These are phyloP conservation scores for Penstemon davidsonii DNA, from an alignment of 257 asterid genomes.

Conservation along the genomic window DNA sequence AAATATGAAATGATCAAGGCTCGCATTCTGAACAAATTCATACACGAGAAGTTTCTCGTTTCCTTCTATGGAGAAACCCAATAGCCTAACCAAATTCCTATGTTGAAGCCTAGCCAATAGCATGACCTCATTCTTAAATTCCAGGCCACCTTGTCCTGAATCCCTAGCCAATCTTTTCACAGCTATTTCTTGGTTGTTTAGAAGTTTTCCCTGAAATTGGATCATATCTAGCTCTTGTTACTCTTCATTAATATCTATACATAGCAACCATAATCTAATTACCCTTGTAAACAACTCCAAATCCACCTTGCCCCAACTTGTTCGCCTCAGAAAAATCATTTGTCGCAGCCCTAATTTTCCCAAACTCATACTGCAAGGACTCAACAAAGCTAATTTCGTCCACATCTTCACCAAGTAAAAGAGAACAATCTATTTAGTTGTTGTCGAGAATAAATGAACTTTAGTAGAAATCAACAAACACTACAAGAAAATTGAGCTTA, in stretches of 20 bases:
- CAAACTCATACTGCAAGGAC: constrained; percentile 17
- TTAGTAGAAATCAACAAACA: not conserved
- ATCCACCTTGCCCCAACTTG: constrained; percentile 28
- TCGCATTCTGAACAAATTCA: constrained; percentile 11
- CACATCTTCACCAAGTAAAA: not conserved
- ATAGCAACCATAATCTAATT: not conserved
- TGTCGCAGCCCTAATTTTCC: constrained; percentile 16
- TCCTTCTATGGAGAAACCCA: constrained; percentile 16
- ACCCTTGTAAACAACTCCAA: constrained; percentile 24
- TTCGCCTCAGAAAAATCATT: constrained; percentile 11
- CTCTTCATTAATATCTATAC: too few species aligned
- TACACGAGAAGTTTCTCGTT: constrained; percentile 18
- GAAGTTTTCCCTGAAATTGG: constrained; percentile 8
- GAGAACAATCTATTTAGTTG: not conserved
- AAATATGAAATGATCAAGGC: constrained; percentile 8
- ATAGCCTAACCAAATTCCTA: constrained; percentile 14
- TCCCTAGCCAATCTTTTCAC: not conserved
- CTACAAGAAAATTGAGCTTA: too few species aligned
- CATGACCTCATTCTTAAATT: constrained; percentile 14
- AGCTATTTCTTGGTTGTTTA: constrained; percentile 5
- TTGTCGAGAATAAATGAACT: not conserved
- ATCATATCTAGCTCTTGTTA: too few species aligned
- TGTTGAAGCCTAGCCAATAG: constrained; percentile 13
- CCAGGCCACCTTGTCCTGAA: constrained; percentile 13
- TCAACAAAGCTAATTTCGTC: not conserved